Evolutionary conservation across 768 basidiomycete genomes (phyloP).

Genomic region (Coprinopsis cinerea): DNA sequence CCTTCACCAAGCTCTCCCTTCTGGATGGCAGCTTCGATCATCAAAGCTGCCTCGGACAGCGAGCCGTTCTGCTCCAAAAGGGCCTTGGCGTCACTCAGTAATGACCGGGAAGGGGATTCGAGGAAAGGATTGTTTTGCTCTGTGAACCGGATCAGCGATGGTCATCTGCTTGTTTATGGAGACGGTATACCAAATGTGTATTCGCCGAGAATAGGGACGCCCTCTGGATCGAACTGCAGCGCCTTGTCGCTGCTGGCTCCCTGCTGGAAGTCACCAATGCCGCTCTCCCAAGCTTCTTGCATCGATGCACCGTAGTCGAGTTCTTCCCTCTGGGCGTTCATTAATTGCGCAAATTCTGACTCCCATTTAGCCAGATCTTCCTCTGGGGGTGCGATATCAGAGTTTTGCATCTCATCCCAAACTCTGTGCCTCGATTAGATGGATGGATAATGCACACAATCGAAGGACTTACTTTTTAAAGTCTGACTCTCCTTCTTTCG

Average conservation of each 20-base stretch:
- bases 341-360: conserved; percentile 73
- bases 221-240: conserved; percentile 60
- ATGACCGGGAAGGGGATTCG: conserved; percentile 43
- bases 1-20: conserved; percentile 74
- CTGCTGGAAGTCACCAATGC: conserved; percentile 38
- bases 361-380: conserved; percentile 80
- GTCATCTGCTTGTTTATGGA: too few species aligned
- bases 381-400: conserved; percentile 47
- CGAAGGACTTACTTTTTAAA: conserved; percentile 45
- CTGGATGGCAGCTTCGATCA: conserved; percentile 89
- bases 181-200: conserved; percentile 70
- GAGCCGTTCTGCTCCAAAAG: conserved; percentile 78
- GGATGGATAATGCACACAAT: too few species aligned
- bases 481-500: conserved; percentile 28
- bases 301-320: conserved; percentile 57
- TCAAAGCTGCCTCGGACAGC: conserved; percentile 76
- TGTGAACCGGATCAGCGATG: conserved; percentile 23
- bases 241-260: conserved; percentile 25
- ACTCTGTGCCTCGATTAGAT: too few species aligned
- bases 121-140: conserved; percentile 71
- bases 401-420: conserved; percentile 58
- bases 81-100: conserved; percentile 68
- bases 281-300: conserved; percentile 59
- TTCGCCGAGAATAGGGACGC: conserved; percentile 63
- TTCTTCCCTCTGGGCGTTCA: conserved; percentile 63